phyloP scores from a whole-genome alignment of 192 early-diverging fungal species.

The Rhizoclosmatium sp. region DNA sequence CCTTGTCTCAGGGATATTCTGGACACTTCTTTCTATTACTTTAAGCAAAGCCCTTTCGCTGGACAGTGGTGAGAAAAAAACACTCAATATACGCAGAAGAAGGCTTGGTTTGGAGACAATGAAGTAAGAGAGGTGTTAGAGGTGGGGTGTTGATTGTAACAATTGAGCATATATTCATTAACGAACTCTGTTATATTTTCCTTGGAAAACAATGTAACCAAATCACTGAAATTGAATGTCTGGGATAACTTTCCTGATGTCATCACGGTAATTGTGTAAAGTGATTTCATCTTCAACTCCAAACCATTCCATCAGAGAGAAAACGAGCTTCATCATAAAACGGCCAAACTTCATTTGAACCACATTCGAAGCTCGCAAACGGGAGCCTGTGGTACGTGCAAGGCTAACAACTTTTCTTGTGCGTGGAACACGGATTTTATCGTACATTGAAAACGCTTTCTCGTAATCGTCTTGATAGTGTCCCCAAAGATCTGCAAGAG shows the following conservation, averaged over 20 bases:
- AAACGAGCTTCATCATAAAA: slow-evolving; percentile 6
- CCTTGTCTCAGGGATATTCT: slow-evolving; percentile 3
- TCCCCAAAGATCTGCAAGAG: not conserved
- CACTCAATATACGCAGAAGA: no score
- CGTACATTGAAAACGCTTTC: not conserved
- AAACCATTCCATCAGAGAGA: not conserved
- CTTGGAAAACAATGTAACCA: no score
- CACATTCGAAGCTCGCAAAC: not conserved
- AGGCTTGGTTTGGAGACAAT: not conserved
- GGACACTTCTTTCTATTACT: not conserved
- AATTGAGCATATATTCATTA: no score
- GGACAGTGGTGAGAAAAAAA: no score
- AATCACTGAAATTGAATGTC: no score
- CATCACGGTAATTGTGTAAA: not conserved
- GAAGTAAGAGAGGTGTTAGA: no score
- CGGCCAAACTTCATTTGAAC: not conserved
- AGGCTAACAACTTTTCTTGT: not conserved
- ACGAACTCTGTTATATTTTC: no score
- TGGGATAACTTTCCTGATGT: no score
- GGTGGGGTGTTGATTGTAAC: no score
- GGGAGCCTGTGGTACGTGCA: not conserved
- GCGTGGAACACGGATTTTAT: not conserved
- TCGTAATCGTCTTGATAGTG: not conserved
- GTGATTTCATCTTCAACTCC: not conserved
- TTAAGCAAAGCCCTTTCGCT: not conserved